Base-by-base conservation (phyloP, 371 early-diverging fungal species). In the Mucor saturninus region DNA sequence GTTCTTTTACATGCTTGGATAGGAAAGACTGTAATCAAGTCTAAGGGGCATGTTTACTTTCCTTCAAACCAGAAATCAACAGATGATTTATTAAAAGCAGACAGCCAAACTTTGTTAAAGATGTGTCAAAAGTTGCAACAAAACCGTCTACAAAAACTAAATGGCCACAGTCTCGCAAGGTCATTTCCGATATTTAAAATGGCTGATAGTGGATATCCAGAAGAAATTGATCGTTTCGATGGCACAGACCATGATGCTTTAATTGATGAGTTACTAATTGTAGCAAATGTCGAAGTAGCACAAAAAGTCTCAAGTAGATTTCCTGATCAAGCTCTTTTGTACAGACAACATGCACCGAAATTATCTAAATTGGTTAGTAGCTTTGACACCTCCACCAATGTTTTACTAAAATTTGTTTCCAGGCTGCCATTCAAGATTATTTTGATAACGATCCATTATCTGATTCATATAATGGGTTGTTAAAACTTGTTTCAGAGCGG, bases 21-120 rank as follows among this genome's bases (percentile, higher is more conserved):
- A 56, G 76, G 86, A 50, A 87, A 89, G 60, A 81, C 89, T 0
- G 48, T 95, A 13, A 88, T 96, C 62, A 75, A 80, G 93, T 91
- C 11, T 79, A 93, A 61, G 54, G 69, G 40, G 10, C 69, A 69
- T 32, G 67, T 89, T 0, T 10, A 31, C 40, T 21, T 49, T 28
- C 26, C 10, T 52, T 26, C 28, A 11, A 13, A 10, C 21, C 30
- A 50, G 13, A 10, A 28, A 50, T 35, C 1, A 35, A 35, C 35
- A 35, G 21, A 21, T 28, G 4, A 10, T 8, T 29, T 13, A 13
- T 28, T 61, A 0, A 55, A 60, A 5, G 14, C 14, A 0, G 59
- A 57, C 21, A 35, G 54, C 9, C 53, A 49, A 1, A 51, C n/a
- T 11, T 48, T 72, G 1, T 39, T 71, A n/a, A 46, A 58, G 21